Evolutionary conservation across 139 green algal genomes (phyloP), one percentile per base, ranked within the genome.

Genomic region (Klebsormidium nitens): DNA sequence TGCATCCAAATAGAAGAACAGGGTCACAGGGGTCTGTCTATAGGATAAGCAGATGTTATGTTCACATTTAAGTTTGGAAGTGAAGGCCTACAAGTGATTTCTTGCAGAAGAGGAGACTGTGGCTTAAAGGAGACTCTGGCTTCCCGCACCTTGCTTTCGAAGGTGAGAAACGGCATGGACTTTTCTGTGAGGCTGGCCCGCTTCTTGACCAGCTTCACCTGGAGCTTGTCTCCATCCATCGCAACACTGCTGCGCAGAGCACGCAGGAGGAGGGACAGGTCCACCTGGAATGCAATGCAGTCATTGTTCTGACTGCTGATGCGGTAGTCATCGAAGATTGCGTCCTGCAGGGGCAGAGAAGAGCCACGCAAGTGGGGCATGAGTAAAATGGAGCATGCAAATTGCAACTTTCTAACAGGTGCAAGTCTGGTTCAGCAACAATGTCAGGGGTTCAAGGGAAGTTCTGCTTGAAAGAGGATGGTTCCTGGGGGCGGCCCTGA

Each of bases 201-300:
- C 59, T 79, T 79, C 32, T 79, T 79, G 26, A 75, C 64, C 32
- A 79, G 72, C 32, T 75, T 79, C 2, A 79, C 40, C 48, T 55
- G 49, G 5, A 72, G 36, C 34, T 34, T 26, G 37, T 69, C 26
- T 3, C 44, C 47, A 17, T 70, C 64, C 44, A 77, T 75, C 65
- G 34, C 46, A 1, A 55, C 17, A 29, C 29, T 36, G 47, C 67
- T 77, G 42, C 47, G 48, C 23, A 79, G 42, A 8, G 64, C 72
- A n/a, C 66, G 42, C 29, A 69, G 50, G 2, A 79, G 59, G 28
- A 79, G 64, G 26, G 42, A 29, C 29, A 79, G 40, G 31, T 79
- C 72, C 11, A 79, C 32, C 26, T 39, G 34, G 64, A 79, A 79
- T 3, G 72, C 72, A 31, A 79, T 79, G 19, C 66, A 38, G n/a